Evolutionary conservation across 164 flowering plant genomes (phyloP).

Genomic region (Vitis riparia): DNA sequence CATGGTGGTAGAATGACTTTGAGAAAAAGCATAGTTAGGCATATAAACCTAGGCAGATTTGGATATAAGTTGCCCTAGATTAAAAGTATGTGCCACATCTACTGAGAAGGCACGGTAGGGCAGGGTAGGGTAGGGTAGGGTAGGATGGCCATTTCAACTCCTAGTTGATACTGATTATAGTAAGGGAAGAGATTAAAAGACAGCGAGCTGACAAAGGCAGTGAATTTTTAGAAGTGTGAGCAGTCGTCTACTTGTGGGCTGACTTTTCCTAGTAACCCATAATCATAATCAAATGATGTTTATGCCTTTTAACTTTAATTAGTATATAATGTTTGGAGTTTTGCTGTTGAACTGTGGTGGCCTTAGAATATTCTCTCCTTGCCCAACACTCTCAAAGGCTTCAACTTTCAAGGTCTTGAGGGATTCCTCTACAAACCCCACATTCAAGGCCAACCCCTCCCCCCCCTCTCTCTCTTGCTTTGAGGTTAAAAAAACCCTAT

Average conservation of each 20-base stretch:
- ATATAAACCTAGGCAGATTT: no score
- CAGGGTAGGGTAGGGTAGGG: neutral
- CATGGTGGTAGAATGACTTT: no score
- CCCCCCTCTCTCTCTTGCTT: slow-evolving; percentile 4
- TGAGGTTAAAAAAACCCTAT: neutral
- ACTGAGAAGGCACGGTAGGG: no score
- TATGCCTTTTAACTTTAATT: slow-evolving; percentile 47
- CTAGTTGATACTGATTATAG: neutral
- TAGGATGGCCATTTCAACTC: neutral
- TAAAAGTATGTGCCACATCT: no score
- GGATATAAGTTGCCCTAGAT: no score
- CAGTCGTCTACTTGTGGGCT: slow-evolving; percentile 88
- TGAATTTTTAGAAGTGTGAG: slow-evolving; percentile 83
- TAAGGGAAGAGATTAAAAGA: slow-evolving; percentile 29
- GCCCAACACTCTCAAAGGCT: slow-evolving; percentile 41
- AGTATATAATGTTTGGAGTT: slow-evolving; percentile 56
- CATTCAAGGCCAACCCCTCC: neutral
- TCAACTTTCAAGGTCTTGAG: slow-evolving; percentile 49
- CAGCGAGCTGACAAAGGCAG: slow-evolving; percentile 73
- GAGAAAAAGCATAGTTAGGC: no score
- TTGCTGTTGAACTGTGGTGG: slow-evolving; percentile 61
- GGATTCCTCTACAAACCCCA: slow-evolving; percentile 16
- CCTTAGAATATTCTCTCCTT: slow-evolving; percentile 76
- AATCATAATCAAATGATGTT: slow-evolving; percentile 88
- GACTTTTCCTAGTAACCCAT: slow-evolving; percentile 66